Evolutionary conservation across 352 stramenopile species (phyloP).

Genomic region (Globisporangium acanthophoron): DNA sequence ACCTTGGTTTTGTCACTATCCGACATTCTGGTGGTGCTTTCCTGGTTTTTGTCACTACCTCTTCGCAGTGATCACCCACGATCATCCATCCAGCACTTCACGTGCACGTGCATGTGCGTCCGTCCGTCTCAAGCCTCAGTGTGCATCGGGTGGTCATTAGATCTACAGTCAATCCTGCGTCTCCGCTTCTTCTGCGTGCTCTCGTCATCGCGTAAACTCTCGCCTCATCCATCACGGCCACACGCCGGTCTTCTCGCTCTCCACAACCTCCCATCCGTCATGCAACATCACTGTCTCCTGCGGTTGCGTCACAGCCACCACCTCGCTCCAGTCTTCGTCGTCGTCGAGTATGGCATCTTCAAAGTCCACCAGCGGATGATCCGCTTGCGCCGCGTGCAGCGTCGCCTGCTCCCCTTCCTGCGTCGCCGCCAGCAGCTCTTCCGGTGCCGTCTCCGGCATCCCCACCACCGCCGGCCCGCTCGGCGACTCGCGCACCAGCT

Average conservation of each 20-base stretch:
- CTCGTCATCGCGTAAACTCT: background rate
- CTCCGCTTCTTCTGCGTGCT: background rate
- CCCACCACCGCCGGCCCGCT: background rate
- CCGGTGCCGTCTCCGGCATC: background rate
- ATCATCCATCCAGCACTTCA: background rate
- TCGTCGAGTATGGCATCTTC: conserved; percentile 32
- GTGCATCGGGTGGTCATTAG: too few species aligned
- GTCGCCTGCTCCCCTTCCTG: background rate
- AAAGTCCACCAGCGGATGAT: conserved; percentile 20
- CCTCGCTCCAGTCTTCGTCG: conserved; percentile 56
- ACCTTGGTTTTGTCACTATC: too few species aligned
- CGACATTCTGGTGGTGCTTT: background rate
- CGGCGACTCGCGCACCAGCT: conserved; percentile 31
- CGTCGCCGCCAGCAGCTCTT: background rate
- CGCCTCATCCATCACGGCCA: background rate
- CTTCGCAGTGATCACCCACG: background rate
- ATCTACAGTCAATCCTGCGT: background rate
- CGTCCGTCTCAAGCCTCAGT: too few species aligned
- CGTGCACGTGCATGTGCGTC: background rate
- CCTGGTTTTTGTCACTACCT: background rate
- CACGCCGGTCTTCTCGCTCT: background rate
- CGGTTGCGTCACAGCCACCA: conserved; percentile 14
- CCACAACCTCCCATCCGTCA: conserved; percentile 73
- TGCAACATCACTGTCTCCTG: conserved; percentile 48
- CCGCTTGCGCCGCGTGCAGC: too few species aligned